Conservation (phyloP, 108 stramenopile genomes). For the Cyclostephanos invisitatus region DNA sequence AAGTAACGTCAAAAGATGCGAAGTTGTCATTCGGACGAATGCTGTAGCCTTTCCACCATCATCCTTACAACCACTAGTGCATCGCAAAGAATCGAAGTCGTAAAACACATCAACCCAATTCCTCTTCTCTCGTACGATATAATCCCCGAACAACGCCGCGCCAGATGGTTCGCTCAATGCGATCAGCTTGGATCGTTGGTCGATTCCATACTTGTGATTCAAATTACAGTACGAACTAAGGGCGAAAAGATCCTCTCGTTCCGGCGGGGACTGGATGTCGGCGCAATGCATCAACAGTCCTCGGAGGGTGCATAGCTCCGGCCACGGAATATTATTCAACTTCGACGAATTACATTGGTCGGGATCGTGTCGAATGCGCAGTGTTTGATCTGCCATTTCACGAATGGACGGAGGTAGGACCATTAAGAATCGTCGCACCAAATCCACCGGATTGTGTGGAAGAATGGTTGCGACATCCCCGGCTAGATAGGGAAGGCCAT, state of each 20-base stretch:
- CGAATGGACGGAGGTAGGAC: conserved; percentile 65
- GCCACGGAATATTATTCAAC: conserved; percentile 55
- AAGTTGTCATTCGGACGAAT: conserved; percentile 44
- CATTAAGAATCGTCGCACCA: conserved; percentile 62
- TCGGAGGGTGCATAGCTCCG: conserved; percentile 64
- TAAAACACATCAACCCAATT: conserved; percentile 81
- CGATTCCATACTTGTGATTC: conserved; percentile 47
- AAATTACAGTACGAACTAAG: conserved; percentile 61
- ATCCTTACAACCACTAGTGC: background rate
- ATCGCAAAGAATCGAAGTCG: conserved; percentile 81
- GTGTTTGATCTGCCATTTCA: conserved; percentile 47
- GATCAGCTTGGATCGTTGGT: conserved; percentile 66
- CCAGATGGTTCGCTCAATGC: conserved; percentile 71
- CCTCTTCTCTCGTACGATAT: conserved; percentile 80
- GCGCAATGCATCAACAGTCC: conserved; percentile 77
- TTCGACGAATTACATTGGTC: background rate
- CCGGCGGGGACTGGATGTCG: conserved; percentile 76
- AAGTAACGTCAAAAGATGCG: conserved; percentile 58
- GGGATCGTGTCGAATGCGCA: conserved; percentile 46
- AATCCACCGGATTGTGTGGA: conserved; percentile 60
- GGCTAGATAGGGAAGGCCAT: conserved; percentile 64
- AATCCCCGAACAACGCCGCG: conserved; percentile 79
- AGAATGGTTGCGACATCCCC: conserved; percentile 78
- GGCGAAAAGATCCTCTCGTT: conserved; percentile 80
- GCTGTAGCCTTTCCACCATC: background rate